These are phyloP conservation scores for Singerocomus rubriflavus DNA, from an alignment of 1,284 basidiomycete genomes.

Conservation along the genomic window DNA sequence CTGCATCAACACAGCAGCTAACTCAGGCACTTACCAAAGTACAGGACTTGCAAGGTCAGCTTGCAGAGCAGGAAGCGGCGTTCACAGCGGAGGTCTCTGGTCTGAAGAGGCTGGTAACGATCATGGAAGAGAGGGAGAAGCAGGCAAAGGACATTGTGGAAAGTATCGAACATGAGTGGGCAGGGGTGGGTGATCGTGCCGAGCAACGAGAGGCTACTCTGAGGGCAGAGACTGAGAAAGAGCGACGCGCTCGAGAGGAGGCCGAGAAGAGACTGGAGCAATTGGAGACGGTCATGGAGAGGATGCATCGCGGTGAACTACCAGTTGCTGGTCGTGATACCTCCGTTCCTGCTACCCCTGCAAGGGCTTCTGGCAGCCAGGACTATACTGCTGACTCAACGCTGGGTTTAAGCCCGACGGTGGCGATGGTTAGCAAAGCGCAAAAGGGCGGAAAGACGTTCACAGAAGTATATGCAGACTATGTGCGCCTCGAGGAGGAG, in stretches of 20 bases:
- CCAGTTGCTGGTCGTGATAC: conserved; percentile 49
- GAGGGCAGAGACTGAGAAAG: conserved; percentile 64
- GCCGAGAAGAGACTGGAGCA: conserved; percentile 61
- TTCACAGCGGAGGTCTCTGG: conserved; percentile 73
- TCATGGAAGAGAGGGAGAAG: conserved; percentile 83
- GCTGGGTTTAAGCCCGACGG: conserved; percentile 75
- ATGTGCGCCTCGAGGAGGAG: conserved; percentile 81
- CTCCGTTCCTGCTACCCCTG: conserved; percentile 44
- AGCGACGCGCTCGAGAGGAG: conserved; percentile 55
- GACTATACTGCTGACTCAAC: conserved; percentile 50
- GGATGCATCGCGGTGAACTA: conserved; percentile 66
- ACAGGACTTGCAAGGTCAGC: conserved; percentile 66
- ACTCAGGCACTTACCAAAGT: conserved; percentile 68
- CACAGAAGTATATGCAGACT: conserved; percentile 88
- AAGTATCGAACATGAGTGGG: conserved; percentile 76
- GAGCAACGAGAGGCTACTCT: conserved; percentile 63
- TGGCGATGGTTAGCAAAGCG: conserved; percentile 76
- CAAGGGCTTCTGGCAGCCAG: conserved; percentile 46
- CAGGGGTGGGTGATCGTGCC: conserved; percentile 63
- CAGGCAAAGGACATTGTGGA: conserved; percentile 77
- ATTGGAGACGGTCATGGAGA: conserved; percentile 60
- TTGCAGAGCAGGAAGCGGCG: conserved; percentile 77
- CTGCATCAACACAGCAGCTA: conserved; percentile 62
- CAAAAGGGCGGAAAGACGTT: conserved; percentile 82
- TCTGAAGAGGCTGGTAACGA: conserved; percentile 65